A percentile compares a stretch with the other conserved stretches of the same genome.
These are phyloP conservation scores for Maudiozyma serrabonitensis DNA, from an alignment of 805 yeast genomes.

Conservation along the genomic window DNA sequence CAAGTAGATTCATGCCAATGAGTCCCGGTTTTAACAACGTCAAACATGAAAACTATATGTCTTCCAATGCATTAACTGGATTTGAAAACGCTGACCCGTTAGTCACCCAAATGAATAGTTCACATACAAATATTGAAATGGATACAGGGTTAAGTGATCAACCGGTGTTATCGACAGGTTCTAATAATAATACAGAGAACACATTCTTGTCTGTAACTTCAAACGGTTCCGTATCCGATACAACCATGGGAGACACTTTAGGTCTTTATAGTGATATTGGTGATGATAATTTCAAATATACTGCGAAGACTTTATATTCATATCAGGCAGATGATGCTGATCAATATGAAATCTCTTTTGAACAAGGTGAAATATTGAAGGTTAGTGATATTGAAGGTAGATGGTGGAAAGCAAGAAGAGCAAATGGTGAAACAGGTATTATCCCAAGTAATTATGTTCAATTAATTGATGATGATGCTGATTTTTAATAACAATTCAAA, in stretches of 20 bases:
- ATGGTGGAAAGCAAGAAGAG: conserved; percentile 96
- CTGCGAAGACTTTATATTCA: conserved; percentile 77
- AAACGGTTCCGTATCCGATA: conserved; percentile 23
- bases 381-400: conserved; percentile 90
- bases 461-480: conserved; percentile 35
- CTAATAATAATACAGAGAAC: conserved; percentile 8
- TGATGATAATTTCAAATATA: conserved; percentile 53
- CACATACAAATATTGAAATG: background rate
- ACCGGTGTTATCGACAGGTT: background rate
- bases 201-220: conserved; percentile 24
- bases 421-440: conserved; percentile 88
- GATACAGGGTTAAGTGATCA: background rate
- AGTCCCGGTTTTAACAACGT: conserved; percentile 2
- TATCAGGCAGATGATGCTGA: conserved; percentile 89
- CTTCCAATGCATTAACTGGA: conserved; percentile 51
- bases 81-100: conserved; percentile 41
- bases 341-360: conserved; percentile 83
- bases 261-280: conserved; percentile 30
- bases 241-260: conserved; percentile 29
- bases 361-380: conserved; percentile 82
- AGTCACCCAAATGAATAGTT: conserved; percentile 1
- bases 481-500: background rate
- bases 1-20: background rate
- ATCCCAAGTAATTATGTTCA: conserved; percentile 93
- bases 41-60: conserved; percentile 27